Percentiles rank a stretch among this genome's conserved stretches.
phyloP scores from a whole-genome alignment of 441 rosid genomes.

The Macaranga tanarius region DNA sequence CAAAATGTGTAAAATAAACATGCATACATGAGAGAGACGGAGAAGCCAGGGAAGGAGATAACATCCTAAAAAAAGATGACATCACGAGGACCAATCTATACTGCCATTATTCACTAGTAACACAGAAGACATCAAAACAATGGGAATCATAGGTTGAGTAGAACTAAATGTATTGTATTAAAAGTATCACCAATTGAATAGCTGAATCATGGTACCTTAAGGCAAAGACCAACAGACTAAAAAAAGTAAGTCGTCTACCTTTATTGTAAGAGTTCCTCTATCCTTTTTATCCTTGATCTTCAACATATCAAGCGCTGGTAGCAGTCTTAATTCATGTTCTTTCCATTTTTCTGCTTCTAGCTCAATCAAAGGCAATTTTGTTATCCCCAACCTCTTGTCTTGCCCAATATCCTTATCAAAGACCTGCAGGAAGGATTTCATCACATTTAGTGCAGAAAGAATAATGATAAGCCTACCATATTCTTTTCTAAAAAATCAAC shows the following conservation, averaged over 20 bases:
- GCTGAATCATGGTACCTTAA: background rate
- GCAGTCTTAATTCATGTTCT: conserved; percentile 57
- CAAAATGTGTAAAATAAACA: conserved; percentile 4
- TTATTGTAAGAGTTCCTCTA: conserved; percentile 73
- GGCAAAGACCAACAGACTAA: background rate
- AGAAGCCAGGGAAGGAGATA: background rate
- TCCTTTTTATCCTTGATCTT: conserved; percentile 93
- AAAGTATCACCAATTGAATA: too few relatives aligned
- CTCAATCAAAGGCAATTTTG: conserved; percentile 60
- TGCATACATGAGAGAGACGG: background rate
- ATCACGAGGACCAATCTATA: background rate
- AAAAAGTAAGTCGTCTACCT: conserved; percentile 39
- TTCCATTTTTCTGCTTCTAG: conserved; percentile 54
- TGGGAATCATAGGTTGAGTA: too few relatives aligned
- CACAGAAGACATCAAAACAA: background rate
- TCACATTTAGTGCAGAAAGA: conserved; percentile 1
- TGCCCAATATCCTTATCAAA: conserved; percentile 87
- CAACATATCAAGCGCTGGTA: conserved; percentile 82
- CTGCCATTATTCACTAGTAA: background rate
- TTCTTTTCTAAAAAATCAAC: background rate
- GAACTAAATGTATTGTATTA: too few relatives aligned
- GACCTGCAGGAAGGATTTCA: conserved; percentile 50
- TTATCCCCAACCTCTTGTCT: conserved; percentile 84
- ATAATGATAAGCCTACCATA: background rate
- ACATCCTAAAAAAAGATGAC: background rate